These are phyloP conservation scores for Trichoderma sp. DNA, from an alignment of 2,329 filamentous ascomycete species.

Conservation along the genomic window DNA sequence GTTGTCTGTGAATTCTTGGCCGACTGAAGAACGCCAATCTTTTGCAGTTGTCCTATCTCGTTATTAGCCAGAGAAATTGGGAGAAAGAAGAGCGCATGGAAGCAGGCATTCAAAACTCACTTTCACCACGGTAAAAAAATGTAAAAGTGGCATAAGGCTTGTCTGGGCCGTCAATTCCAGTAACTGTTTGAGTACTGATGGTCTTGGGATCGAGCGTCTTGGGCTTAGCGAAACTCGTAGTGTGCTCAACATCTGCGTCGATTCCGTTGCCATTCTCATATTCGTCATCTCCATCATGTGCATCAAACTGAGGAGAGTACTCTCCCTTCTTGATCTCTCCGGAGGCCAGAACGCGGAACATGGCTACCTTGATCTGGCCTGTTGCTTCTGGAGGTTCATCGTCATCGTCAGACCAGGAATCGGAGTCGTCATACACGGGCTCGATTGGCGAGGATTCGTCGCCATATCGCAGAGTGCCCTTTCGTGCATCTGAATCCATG, in stretches of 20 bases:
- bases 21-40: slow-evolving; percentile 85
- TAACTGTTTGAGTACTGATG: slow-evolving; percentile 99
- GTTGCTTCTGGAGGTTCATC: slow-evolving; percentile 92
- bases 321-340: slow-evolving; percentile 98
- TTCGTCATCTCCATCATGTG: slow-evolving; percentile 90
- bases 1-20: slow-evolving; percentile 67
- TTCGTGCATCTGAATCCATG: slow-evolving; percentile 44
- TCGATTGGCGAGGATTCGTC: slow-evolving; percentile 77
- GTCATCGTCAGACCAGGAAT: slow-evolving; percentile 76
- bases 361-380: slow-evolving; percentile 96
- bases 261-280: slow-evolving; percentile 59
- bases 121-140: slow-evolving; percentile 94
- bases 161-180: slow-evolving; percentile 92
- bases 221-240: slow-evolving; percentile 95
- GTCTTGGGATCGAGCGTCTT: slow-evolving; percentile 95
- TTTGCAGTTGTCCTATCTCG: slow-evolving; percentile 80
- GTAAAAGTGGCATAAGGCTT: slow-evolving; percentile 97
- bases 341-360: slow-evolving; percentile 92
- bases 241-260: slow-evolving; percentile 89
- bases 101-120: slow-evolving; percentile 56
- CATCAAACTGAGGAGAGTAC: slow-evolving; percentile 96
- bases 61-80: slow-evolving; percentile 31
- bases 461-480: slow-evolving; percentile 77
- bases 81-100: background rate
- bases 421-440: slow-evolving; percentile 68